Evolutionary conservation across 805 yeast species (phyloP), one percentile per base, ranked within the genome.

Genomic region (Candida xiaguanensis): DNA sequence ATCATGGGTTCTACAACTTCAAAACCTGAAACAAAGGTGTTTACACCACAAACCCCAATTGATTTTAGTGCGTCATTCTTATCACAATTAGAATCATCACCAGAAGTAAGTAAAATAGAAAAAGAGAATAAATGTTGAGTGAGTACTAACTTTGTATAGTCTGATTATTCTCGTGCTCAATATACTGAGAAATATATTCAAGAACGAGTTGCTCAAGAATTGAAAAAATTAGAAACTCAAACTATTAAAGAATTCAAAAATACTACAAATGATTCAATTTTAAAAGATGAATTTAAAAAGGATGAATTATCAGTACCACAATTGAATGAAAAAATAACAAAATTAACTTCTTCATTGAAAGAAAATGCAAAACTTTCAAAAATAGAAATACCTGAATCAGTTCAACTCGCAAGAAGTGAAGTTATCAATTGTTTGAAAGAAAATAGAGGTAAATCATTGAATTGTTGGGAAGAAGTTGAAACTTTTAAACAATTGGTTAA

Each of bases 381-480:
- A 41, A 54, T 67, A 11, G 62, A 57, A 24, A 46, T 65, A 4
- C 49, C 54, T 22, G 70, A 69, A 15, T 70, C 65, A 2, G 56
- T 80, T 8, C 53, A 65, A 38, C 51, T 49, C 2, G 72, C 81
- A 5, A 78, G 83, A 61, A 49, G 53, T 6, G 51, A 67, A 8
- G 78, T 88, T 18, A 63, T 73, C 18, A 52, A 64, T 30, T 87
- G 96, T 58, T 70, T 87, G 53, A 71, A 70, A 48, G 74, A 73
- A 35, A 82, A 81, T 58, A 62, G 72, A 45, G 83, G 79, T 16
- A 79, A 72, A 56, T 80, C 85, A 16, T 72, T 87, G 58, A 80
- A 84, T 59, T 87, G 96, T 58, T 84, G 89, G 82, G 86, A 83
- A 29, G 85, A 84, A 54, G 85, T 85, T 14, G 78, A 82, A 53